These are phyloP conservation scores for Ustilago bromivora DNA, from an alignment of 1,284 basidiomycete genomes.

Conservation along the genomic window DNA sequence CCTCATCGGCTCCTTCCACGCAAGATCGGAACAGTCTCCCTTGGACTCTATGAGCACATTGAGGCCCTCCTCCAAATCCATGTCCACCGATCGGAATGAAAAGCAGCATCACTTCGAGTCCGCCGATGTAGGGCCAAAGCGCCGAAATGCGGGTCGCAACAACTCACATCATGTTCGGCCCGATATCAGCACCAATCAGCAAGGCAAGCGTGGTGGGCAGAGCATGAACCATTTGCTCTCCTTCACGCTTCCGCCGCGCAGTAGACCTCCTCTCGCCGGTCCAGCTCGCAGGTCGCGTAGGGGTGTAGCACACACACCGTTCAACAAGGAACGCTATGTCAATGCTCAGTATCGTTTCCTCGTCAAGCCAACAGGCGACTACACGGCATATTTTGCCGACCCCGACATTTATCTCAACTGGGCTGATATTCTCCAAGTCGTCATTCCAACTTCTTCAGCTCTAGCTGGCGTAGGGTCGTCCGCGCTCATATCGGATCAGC, in stretches of 20 bases:
- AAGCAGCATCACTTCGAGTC: constrained; percentile 26
- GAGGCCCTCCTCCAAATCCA: constrained; percentile 45
- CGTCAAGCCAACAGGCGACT: constrained; percentile 67
- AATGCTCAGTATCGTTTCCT: constrained; percentile 69
- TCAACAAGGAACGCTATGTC: constrained; percentile 69
- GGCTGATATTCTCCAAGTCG: constrained; percentile 92
- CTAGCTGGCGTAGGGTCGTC: constrained; percentile 54
- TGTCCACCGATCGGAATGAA: constrained; percentile 38
- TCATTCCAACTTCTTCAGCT: constrained; percentile 80
- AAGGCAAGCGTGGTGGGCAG: constrained; percentile 55
- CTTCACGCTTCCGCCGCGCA: constrained; percentile 66
- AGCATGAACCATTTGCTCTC: constrained; percentile 67
- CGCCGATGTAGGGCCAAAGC: constrained; percentile 25
- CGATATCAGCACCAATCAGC: constrained; percentile 25
- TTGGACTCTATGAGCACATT: constrained; percentile 46
- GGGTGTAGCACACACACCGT: constrained; percentile 48
- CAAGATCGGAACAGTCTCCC: background rate
- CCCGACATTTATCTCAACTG: constrained; percentile 67
- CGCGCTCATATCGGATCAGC: constrained; percentile 40
- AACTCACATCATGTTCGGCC: constrained; percentile 28
- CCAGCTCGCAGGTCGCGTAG: constrained; percentile 54
- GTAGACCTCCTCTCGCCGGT: constrained; percentile 53
- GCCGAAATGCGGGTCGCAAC: constrained; percentile 30
- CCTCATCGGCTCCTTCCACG: background rate
- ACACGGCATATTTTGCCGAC: constrained; percentile 65